These are phyloP conservation scores for Nadsonia starkeyi-henricii DNA, from an alignment of 1,139 yeast genomes.

Conservation along the genomic window DNA sequence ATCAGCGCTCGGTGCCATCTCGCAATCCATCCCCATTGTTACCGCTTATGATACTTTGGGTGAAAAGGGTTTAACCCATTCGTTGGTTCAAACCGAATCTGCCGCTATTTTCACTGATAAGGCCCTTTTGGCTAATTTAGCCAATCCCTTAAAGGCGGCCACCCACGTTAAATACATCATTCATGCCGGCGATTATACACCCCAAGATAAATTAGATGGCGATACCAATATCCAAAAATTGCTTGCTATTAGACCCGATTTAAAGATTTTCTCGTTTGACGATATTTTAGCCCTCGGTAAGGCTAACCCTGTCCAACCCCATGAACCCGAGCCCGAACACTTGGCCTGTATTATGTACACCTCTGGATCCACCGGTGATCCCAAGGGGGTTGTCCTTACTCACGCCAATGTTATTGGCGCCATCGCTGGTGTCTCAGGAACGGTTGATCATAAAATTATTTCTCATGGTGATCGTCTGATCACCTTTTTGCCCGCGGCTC, in stretches of 20 bases:
- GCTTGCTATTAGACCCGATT: slow-evolving; percentile 57
- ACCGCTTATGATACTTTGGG: slow-evolving; percentile 97
- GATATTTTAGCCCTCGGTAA: slow-evolving; percentile 58
- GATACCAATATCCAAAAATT: slow-evolving; percentile 53
- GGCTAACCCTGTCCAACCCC: slow-evolving; percentile 27
- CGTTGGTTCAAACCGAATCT: slow-evolving; percentile 69
- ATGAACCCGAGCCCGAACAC: slow-evolving; percentile 58
- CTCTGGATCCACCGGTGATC: slow-evolving; percentile 95
- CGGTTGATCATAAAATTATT: slow-evolving; percentile 43
- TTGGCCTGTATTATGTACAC: slow-evolving; percentile 93
- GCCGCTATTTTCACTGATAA: slow-evolving; percentile 75
- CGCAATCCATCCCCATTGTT: slow-evolving; percentile 74
- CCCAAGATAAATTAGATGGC: slow-evolving; percentile 46
- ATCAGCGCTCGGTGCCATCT: slow-evolving; percentile 60
- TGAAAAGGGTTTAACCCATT: slow-evolving; percentile 78
- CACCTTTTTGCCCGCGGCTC: slow-evolving; percentile 91
- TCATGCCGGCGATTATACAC: slow-evolving; percentile 50
- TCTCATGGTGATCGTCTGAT: slow-evolving; percentile 52
- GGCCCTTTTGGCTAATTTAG: slow-evolving; percentile 46
- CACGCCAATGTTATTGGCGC: slow-evolving; percentile 74
- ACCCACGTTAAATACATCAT: slow-evolving; percentile 51
- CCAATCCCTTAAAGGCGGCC: slow-evolving; percentile 61
- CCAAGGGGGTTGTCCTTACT: slow-evolving; percentile 87
- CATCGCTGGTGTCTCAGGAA: slow-evolving; percentile 63
- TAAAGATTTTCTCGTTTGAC: slow-evolving; percentile 47